Evolutionary conservation across 805 yeast genomes (phyloP).

Genomic region (Kodamaea sagamina): DNA sequence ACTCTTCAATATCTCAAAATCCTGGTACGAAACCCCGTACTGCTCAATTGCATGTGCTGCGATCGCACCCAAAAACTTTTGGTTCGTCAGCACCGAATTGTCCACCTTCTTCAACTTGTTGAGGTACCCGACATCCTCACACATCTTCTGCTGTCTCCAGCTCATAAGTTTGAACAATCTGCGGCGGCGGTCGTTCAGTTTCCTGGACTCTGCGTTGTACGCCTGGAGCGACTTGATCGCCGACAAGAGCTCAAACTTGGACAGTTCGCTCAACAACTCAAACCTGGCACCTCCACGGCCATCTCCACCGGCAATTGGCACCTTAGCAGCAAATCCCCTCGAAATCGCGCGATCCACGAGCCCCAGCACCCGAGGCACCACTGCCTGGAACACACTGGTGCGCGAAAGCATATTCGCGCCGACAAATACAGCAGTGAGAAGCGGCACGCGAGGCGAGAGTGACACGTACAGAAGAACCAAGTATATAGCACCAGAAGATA

Average conservation of each 20-base stretch:
- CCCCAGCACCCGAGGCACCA: constrained; percentile 12
- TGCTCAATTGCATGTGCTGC: constrained; percentile 43
- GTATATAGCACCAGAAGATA: constrained; percentile 23
- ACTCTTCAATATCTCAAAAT: constrained; percentile 21
- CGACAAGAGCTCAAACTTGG: constrained; percentile 34
- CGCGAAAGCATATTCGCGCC: constrained; percentile 36
- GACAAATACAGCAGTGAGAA: constrained; percentile 32
- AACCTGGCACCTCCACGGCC: not conserved
- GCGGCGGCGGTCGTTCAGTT: constrained; percentile 48
- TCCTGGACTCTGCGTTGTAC: constrained; percentile 41
- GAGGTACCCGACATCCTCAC: constrained; percentile 54
- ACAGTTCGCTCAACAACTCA: constrained; percentile 20
- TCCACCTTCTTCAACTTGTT: constrained; percentile 55
- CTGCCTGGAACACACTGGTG: constrained; percentile 22
- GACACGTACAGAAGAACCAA: constrained; percentile 20
- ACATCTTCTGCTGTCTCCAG: constrained; percentile 57
- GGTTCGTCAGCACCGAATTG: constrained; percentile 48
- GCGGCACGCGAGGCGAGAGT: constrained; percentile 28
- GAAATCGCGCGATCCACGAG: not conserved
- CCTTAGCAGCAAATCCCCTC: not conserved
- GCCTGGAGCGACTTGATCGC: constrained; percentile 51
- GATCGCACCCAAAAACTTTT: constrained; percentile 46
- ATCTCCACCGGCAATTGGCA: not conserved
- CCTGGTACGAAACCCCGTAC: constrained; percentile 47
- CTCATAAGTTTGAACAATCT: constrained; percentile 48